phyloP scores from a whole-genome alignment of 495 filamentous ascomycete species.

The Podospora fimiseda region DNA sequence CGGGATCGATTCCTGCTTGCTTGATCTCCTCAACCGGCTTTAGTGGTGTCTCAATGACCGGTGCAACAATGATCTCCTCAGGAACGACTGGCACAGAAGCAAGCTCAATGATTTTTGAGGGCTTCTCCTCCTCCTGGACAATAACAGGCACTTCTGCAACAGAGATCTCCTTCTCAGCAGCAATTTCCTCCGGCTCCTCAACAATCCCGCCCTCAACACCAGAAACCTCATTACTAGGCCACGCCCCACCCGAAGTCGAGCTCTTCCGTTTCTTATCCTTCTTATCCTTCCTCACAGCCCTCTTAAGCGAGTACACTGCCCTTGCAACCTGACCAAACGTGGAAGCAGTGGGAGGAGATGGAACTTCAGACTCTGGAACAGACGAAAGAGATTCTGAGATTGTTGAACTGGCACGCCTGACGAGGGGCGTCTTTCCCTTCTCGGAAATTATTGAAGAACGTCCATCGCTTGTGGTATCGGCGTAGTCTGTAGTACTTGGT shows the following conservation, averaged over 20 bases:
- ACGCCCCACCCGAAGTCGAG: not conserved
- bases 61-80: too few relatives aligned
- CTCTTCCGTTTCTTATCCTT: not conserved
- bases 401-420: not conserved
- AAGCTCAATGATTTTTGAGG: not conserved
- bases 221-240: not conserved
- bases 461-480: slow-evolving; percentile 1
- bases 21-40: too few relatives aligned
- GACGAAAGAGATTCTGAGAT: not conserved
- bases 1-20: too few relatives aligned
- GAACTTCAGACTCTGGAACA: not conserved
- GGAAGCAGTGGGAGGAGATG: too few relatives aligned
- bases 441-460: slow-evolving; percentile 6
- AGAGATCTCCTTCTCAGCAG: not conserved
- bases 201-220: not conserved
- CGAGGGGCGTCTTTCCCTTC: not conserved
- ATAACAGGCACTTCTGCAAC: not conserved
- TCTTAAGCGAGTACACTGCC: not conserved
- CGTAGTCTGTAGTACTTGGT: not conserved
- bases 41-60: too few relatives aligned
- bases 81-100: not conserved
- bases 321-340: not conserved
- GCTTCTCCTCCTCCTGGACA: not conserved
- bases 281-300: not conserved
- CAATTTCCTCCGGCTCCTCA: slow-evolving; percentile 7